Percentiles rank a stretch among this genome's conserved stretches.
These are phyloP conservation scores for Fusarium secorum DNA, from an alignment of 2,329 filamentous ascomycete genomes.

Conservation along the genomic window DNA sequence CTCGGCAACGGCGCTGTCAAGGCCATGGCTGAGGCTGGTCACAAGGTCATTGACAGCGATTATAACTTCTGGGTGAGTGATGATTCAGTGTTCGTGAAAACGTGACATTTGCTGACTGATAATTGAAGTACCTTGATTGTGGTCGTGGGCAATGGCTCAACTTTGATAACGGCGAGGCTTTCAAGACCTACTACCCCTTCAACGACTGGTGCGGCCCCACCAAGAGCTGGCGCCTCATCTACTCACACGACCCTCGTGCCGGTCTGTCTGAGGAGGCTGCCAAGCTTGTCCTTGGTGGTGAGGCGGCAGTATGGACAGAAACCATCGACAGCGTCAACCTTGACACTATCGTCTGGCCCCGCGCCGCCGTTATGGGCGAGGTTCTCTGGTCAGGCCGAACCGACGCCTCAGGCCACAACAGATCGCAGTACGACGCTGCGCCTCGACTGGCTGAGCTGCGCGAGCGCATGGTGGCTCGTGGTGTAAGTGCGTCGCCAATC, in stretches of 20 bases:
- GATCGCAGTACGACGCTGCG: constrained; percentile 73
- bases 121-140: constrained; percentile 77
- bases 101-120: constrained; percentile 28
- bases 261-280: constrained; percentile 68
- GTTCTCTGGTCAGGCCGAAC: constrained; percentile 79
- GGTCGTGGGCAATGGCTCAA: constrained; percentile 82
- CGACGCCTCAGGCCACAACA: constrained; percentile 71
- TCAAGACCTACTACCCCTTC: constrained; percentile 70
- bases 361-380: constrained; percentile 76
- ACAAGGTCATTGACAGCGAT: constrained; percentile 77
- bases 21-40: constrained; percentile 66
- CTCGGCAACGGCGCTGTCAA: constrained; percentile 69
- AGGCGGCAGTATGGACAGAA: constrained; percentile 84
- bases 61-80: constrained; percentile 76
- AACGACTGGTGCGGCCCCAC: constrained; percentile 80
- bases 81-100: too few species aligned
- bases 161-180: constrained; percentile 65
- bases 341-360: constrained; percentile 80
- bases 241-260: constrained; percentile 77
- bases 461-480: constrained; percentile 75
- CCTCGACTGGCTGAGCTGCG: constrained; percentile 78
- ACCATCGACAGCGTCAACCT: constrained; percentile 78
- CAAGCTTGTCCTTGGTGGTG: constrained; percentile 79
- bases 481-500: constrained; percentile 69
- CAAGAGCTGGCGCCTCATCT: constrained; percentile 84